Percentiles rank a stretch among this genome's conserved stretches.
Conservation (phyloP, 1,284 basidiomycete species). For the Spongispora temasekensis region DNA sequence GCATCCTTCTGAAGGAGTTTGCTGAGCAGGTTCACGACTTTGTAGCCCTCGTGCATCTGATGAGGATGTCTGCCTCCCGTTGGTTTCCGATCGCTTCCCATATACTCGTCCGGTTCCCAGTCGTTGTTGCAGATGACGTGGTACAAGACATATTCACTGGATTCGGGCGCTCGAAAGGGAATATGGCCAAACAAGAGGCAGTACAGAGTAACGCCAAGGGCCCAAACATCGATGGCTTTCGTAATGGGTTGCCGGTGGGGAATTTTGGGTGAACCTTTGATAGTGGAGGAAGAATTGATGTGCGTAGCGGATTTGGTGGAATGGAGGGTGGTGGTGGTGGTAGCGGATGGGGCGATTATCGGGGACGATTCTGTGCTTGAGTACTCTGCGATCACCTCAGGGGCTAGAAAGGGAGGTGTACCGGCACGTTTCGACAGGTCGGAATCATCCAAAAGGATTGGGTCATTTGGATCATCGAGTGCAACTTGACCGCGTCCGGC, state of each 20-base stretch:
- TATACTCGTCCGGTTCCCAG: constrained; percentile 69
- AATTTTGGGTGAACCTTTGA: constrained; percentile 33
- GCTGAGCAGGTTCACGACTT: constrained; percentile 74
- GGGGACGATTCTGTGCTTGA: constrained; percentile 32
- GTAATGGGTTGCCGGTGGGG: constrained; percentile 72
- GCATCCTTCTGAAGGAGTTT: constrained; percentile 85
- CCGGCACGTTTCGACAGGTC: constrained; percentile 94
- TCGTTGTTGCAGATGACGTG: constrained; percentile 80
- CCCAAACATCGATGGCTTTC: constrained; percentile 99
- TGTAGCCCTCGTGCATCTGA: constrained; percentile 50
- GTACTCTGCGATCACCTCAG: constrained; percentile 84
- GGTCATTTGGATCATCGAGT: constrained; percentile 47
- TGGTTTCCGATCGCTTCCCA: constrained; percentile 73
- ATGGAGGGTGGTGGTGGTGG: constrained; percentile 34
- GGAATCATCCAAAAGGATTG: constrained; percentile 79
- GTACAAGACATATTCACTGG: constrained; percentile 81
- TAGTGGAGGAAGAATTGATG: constrained; percentile 35
- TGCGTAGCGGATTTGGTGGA: constrained; percentile 28
- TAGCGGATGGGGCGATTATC: constrained; percentile 34
- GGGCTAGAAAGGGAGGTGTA: constrained; percentile 96
- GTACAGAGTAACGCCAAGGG: constrained; percentile 96
- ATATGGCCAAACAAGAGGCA: constrained; percentile 88
- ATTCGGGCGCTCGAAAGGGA: constrained; percentile 61
- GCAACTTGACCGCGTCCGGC: constrained; percentile 45
- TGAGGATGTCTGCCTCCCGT: constrained; percentile 60